phyloP scores from a whole-genome alignment of 78 protist species.

The Guillardia theta region DNA sequence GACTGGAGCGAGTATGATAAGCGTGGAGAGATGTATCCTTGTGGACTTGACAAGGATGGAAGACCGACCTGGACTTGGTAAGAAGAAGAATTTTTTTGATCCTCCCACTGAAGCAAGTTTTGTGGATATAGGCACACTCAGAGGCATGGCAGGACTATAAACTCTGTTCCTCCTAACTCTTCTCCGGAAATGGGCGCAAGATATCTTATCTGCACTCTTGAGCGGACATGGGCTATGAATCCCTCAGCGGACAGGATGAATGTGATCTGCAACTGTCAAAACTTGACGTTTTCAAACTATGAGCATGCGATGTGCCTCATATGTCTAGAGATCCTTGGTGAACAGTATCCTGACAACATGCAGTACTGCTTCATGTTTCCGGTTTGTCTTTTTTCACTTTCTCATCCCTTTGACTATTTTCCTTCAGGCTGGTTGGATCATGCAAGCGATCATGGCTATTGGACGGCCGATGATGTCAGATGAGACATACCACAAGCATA shows the following conservation, averaged over 20 bases:
- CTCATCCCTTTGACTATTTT: too few relatives aligned
- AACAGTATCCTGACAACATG: slow-evolving; percentile 31
- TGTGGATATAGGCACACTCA: too few relatives aligned
- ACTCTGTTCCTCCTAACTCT: neutral
- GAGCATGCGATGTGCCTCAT: neutral
- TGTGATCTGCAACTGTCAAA: neutral
- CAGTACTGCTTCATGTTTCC: neutral
- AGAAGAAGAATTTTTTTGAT: too few relatives aligned
- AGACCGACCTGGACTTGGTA: slow-evolving; percentile 20
- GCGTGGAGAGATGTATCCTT: slow-evolving; percentile 6
- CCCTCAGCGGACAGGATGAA: neutral
- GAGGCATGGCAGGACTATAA: too few relatives aligned
- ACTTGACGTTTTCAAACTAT: neutral
- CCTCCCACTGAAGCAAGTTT: too few relatives aligned
- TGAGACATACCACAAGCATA: neutral
- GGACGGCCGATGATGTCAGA: neutral
- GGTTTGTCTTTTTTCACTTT: too few relatives aligned
- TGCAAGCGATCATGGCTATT: neutral
- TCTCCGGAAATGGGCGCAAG: slow-evolving; percentile 1
- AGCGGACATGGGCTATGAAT: slow-evolving; percentile 24
- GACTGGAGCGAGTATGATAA: neutral
- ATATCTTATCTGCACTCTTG: neutral
- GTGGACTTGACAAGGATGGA: neutral
- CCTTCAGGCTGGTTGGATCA: neutral
- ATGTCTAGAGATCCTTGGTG: neutral